phyloP scores from a whole-genome alignment of 2,329 filamentous ascomycete species.

The Colletotrichum destructivum region DNA sequence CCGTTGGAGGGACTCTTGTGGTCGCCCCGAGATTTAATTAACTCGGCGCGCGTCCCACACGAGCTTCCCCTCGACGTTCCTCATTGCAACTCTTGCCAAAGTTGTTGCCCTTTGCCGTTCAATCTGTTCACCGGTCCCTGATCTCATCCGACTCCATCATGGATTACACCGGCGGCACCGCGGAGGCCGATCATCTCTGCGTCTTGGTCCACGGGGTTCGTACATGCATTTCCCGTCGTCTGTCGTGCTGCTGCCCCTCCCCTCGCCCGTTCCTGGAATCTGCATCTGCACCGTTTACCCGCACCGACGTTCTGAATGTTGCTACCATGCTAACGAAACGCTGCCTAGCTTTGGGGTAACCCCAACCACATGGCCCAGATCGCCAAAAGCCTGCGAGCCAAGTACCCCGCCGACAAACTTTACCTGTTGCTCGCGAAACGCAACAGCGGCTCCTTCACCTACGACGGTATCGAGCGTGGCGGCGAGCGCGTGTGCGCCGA shows the following conservation, averaged over 20 bases:
- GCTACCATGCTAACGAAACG: conserved; percentile 44
- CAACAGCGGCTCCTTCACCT: conserved; percentile 81
- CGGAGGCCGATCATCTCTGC: conserved; percentile 78
- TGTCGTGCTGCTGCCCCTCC: conserved; percentile 13
- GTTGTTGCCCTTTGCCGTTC: conserved; percentile 50
- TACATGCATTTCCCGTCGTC: conserved; percentile 39
- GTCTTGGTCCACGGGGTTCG: conserved; percentile 84
- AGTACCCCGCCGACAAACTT: conserved; percentile 74
- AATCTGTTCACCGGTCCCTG: conserved; percentile 54
- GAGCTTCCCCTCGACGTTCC: conserved; percentile 26
- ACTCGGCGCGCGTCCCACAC: conserved; percentile 38
- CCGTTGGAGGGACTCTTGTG: conserved; percentile 40
- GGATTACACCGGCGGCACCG: conserved; percentile 66
- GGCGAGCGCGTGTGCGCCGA: conserved; percentile 78
- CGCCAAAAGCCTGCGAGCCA: conserved; percentile 74
- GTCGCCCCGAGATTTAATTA: conserved; percentile 39
- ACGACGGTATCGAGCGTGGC: conserved; percentile 78
- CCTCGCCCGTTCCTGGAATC: not conserved
- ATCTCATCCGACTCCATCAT: conserved; percentile 53
- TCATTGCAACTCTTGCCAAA: conserved; percentile 6
- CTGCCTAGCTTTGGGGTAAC: conserved; percentile 80
- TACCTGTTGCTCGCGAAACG: conserved; percentile 81
- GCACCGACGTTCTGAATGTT: conserved; percentile 45
- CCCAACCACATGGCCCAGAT: conserved; percentile 80
- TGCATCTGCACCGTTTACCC: conserved; percentile 3